phyloP scores from a whole-genome alignment of 768 basidiomycete genomes.

The Rhodotorula taiwanensis region DNA sequence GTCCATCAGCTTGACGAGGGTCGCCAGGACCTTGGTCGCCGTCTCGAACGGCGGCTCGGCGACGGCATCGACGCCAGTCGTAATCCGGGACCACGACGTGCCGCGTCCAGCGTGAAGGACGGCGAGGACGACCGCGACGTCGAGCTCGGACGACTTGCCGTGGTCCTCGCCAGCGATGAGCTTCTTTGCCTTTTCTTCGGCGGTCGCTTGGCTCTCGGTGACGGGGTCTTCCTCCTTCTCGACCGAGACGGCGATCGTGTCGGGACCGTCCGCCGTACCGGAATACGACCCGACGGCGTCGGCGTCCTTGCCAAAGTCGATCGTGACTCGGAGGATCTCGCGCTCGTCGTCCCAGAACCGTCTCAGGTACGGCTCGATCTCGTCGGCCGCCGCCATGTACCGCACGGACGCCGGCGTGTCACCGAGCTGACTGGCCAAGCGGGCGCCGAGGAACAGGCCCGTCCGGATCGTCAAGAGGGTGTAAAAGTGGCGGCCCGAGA shows the following conservation, averaged over 20 bases:
- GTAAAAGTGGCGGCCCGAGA: slow-evolving; percentile 38
- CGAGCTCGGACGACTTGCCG: slow-evolving; percentile 28
- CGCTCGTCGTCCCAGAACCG: slow-evolving; percentile 34
- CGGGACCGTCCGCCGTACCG: slow-evolving; percentile 8
- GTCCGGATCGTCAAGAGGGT: slow-evolving; percentile 37
- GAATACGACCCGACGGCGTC: slow-evolving; percentile 4
- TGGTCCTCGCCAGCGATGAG: slow-evolving; percentile 10
- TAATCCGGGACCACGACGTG: slow-evolving; percentile 14
- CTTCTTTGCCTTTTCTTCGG: slow-evolving; percentile 3
- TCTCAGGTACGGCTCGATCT: slow-evolving; percentile 21
- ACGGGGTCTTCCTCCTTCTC: not conserved
- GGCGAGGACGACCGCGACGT: slow-evolving; percentile 32
- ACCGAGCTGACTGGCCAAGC: slow-evolving; percentile 10
- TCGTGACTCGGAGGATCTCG: slow-evolving; percentile 23
- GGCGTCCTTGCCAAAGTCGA: slow-evolving; percentile 22
- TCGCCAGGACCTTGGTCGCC: slow-evolving; percentile 30
- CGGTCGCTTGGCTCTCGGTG: not conserved
- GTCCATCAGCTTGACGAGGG: slow-evolving; percentile 24
- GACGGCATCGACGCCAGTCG: not conserved
- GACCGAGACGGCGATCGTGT: not conserved
- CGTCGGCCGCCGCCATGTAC: slow-evolving; percentile 23
- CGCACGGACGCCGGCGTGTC: slow-evolving; percentile 13
- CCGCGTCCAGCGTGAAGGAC: slow-evolving; percentile 27
- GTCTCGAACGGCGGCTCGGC: slow-evolving; percentile 8
- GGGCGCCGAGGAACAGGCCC: slow-evolving; percentile 28